Evolutionary conservation across 2,329 filamentous ascomycete species (phyloP).

Genomic region (Aspergillus caelatus): DNA sequence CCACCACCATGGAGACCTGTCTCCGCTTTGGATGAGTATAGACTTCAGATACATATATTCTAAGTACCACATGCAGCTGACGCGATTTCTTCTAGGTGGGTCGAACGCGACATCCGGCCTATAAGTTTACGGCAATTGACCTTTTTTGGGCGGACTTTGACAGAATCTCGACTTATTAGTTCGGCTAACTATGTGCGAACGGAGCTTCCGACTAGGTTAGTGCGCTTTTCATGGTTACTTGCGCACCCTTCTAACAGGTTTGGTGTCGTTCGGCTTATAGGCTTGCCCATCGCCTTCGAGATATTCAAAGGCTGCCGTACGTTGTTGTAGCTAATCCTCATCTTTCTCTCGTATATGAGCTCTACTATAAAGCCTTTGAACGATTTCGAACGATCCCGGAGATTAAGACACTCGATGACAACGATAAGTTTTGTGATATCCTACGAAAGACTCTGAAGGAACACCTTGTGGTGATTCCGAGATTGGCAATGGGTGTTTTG

Average conservation of each 20-base stretch:
- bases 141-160: constrained; percentile 93
- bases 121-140: constrained; percentile 96
- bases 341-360: constrained; percentile 91
- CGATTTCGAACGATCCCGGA: constrained; percentile 81
- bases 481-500: constrained; percentile 89
- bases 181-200: constrained; percentile 97
- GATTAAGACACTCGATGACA: constrained; percentile 83
- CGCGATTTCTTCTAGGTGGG: constrained; percentile 68
- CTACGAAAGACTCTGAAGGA: constrained; percentile 79
- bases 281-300: constrained; percentile 88
- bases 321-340: constrained; percentile 95
- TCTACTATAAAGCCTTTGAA: constrained; percentile 97
- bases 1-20: constrained; percentile 62
- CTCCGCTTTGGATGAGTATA: constrained; percentile 62
- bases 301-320: constrained; percentile 96
- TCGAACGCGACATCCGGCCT: constrained; percentile 86
- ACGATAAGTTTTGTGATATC: constrained; percentile 80
- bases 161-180: constrained; percentile 83
- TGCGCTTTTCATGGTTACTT: constrained; percentile 4
- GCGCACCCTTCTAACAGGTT: constrained; percentile 4
- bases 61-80: constrained; percentile 17
- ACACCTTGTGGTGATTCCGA: constrained; percentile 91
- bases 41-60: constrained; percentile 1
- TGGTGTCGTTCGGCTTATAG: constrained; percentile 46
- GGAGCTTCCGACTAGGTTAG: constrained; percentile 81